Base-by-base conservation (phyloP, 495 filamentous ascomycete genomes). In the Xylaria acuta region DNA sequence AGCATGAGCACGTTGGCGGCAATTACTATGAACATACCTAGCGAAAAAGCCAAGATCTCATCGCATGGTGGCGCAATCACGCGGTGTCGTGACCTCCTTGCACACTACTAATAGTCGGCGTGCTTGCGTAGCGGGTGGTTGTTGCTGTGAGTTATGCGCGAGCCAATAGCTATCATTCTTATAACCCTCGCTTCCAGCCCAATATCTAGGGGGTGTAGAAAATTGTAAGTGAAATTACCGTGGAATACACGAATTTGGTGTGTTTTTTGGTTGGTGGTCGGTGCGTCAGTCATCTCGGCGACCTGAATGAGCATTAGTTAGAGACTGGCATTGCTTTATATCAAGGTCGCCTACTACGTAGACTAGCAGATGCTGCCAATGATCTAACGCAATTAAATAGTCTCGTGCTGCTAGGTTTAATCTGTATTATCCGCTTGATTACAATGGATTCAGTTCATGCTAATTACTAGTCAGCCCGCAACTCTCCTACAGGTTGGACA, bases 21-120 rank as follows among this genome's bases (percentile, higher is more conserved):
- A 25, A 64, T 64, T 64, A 64, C 40, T 62, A 62, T 62, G 34
- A 62, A 62, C 25, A 40, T 2, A 25, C 34, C 16, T 20, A n/a
- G 11, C 20, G 32, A 40, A 38, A 12, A 40, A 60, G 18, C n/a
- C 47, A 22, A n/a, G 30, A 30, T 32, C 30, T 56, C 9, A n/a
- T 59, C 30, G 30, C 27, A 59, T 36, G 18, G 54, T 36, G 18
- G 27, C 30, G 22, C 16, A 9, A 34, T 32, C 27, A 20, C 27
- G 5, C 3, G 53, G 27, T 12, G 53, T 56, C 27, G 7, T 18
- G 25, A 16, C 6, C 53, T 56, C 3, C 54, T 53, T 51, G 9
- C 14, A 59, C 30, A 11, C 54, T 16, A 59, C 32, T 30, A n/a
- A 59, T 30, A 59, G 27, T 18, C 14, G 25, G 32, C 53, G 25